Percentiles rank a stretch among this genome's conserved stretches.
phyloP scores from a whole-genome alignment of 148 eudicot genomes.

The Vaccinium macrocarpon region DNA sequence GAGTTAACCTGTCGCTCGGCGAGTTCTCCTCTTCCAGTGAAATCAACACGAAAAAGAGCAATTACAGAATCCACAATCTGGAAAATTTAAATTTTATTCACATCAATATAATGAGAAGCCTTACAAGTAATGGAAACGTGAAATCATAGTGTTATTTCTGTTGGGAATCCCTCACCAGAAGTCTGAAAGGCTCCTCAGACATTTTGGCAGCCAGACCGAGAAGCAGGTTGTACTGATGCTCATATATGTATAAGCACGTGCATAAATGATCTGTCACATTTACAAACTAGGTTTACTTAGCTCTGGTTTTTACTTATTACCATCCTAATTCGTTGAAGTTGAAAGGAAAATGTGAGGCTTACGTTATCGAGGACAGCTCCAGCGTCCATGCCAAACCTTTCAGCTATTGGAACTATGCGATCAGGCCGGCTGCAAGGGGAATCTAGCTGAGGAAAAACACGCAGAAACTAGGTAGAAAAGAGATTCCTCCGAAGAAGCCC shows the following conservation, averaged over 20 bases:
- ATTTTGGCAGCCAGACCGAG: conserved; percentile 96
- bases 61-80: conserved; percentile 92
- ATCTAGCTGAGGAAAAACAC: conserved; percentile 29
- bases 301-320: not conserved
- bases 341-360: conserved; percentile 15
- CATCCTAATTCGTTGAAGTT: not conserved
- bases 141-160: not conserved
- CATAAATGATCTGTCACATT: conserved; percentile 74
- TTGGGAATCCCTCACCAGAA: conserved; percentile 53
- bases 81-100: not conserved
- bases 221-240: conserved; percentile 93
- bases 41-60: conserved; percentile 94
- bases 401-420: conserved; percentile 94
- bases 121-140: not conserved
- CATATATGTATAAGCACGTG: conserved; percentile 92
- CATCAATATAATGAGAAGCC: conserved; percentile 17
- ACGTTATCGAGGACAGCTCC: conserved; percentile 97
- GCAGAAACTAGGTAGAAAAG: not conserved
- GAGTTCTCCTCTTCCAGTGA: conserved; percentile 94
- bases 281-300: not conserved
- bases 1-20: conserved; percentile 87
- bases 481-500: not conserved
- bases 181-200: conserved; percentile 95
- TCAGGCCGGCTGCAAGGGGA: conserved; percentile 77
- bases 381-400: conserved; percentile 96